A percentile compares a stretch with the other conserved stretches of the same genome.
Conservation (phyloP, 805 yeast genomes). For the Clavispora asparagi region DNA sequence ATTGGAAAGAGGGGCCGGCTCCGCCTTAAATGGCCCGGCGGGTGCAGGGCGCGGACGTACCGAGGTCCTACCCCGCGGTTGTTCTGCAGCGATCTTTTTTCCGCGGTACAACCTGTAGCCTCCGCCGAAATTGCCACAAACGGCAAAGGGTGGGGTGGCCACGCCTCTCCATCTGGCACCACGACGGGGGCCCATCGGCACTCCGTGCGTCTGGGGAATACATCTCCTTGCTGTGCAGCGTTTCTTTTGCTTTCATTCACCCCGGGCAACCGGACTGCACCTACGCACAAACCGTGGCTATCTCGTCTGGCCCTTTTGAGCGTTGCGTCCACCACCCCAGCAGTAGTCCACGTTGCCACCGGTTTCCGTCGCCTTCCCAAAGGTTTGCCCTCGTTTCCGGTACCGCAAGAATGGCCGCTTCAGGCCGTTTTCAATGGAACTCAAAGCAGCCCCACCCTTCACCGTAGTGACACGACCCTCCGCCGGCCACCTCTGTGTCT, state of each 20-base stretch:
- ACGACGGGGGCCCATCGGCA: neutral
- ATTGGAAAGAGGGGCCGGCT: neutral
- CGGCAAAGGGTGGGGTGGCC: neutral
- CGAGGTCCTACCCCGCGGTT: neutral
- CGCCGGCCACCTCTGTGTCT: neutral
- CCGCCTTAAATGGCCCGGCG: neutral
- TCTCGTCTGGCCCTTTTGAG: too few species aligned
- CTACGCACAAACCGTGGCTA: too few species aligned
- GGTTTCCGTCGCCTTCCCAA: too few species aligned
- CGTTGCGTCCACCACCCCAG: too few species aligned
- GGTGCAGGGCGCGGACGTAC: neutral
- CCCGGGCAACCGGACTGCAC: neutral
- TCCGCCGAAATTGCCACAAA: neutral
- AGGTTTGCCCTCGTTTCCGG: too few species aligned
- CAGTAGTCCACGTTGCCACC: too few species aligned
- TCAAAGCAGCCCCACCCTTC: too few species aligned
- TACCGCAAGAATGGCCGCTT: too few species aligned
- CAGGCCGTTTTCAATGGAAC: too few species aligned
- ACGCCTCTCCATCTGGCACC: too few species aligned
- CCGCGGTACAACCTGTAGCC: neutral
- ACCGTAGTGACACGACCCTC: neutral
- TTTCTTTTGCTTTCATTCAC: neutral
- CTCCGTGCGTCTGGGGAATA: neutral
- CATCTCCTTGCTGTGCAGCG: neutral
- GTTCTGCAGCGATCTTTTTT: neutral